These are phyloP conservation scores for Calonectria montana DNA, from an alignment of 2,329 filamentous ascomycete species.

Conservation along the genomic window DNA sequence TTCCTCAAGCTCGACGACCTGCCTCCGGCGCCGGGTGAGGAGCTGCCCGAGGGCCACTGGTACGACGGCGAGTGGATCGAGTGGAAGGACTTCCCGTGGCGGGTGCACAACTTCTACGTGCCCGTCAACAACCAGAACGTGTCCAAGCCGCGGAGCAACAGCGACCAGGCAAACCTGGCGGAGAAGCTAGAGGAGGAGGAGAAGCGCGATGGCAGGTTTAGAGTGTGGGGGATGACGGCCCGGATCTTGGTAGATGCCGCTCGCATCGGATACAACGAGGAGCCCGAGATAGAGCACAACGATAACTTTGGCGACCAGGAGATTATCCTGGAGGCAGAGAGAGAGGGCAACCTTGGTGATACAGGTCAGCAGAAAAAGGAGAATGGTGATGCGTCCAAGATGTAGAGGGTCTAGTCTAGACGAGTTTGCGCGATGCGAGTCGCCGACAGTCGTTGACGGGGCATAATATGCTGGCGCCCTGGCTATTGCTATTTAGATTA, in stretches of 20 bases:
- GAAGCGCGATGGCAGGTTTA: slow-evolving; percentile 70
- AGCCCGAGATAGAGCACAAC: slow-evolving; percentile 85
- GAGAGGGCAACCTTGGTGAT: slow-evolving; percentile 59
- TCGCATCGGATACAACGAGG: slow-evolving; percentile 81
- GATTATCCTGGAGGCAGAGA: slow-evolving; percentile 59
- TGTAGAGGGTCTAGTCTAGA: slow-evolving; percentile 37
- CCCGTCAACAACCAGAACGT: slow-evolving; percentile 79
- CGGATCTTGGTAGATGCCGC: slow-evolving; percentile 90
- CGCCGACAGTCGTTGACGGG: neutral
- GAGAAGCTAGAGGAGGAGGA: slow-evolving; percentile 60
- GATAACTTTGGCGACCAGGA: slow-evolving; percentile 63
- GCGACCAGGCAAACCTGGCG: slow-evolving; percentile 56
- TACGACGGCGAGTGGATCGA: slow-evolving; percentile 86
- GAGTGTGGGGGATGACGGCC: slow-evolving; percentile 96
- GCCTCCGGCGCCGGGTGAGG: slow-evolving; percentile 49
- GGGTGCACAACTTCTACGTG: slow-evolving; percentile 92
- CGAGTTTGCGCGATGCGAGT: neutral
- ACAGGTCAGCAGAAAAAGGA: slow-evolving; percentile 41
- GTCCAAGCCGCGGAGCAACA: slow-evolving; percentile 63
- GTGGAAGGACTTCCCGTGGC: slow-evolving; percentile 84
- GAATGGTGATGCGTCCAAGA: slow-evolving; percentile 46
- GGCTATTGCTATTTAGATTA: neutral
- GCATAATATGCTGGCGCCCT: neutral
- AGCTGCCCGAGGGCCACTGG: slow-evolving; percentile 72
- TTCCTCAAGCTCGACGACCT: slow-evolving; percentile 77